These are phyloP conservation scores for Peronospora farinosa DNA, from an alignment of 352 stramenopile genomes.

Conservation along the genomic window DNA sequence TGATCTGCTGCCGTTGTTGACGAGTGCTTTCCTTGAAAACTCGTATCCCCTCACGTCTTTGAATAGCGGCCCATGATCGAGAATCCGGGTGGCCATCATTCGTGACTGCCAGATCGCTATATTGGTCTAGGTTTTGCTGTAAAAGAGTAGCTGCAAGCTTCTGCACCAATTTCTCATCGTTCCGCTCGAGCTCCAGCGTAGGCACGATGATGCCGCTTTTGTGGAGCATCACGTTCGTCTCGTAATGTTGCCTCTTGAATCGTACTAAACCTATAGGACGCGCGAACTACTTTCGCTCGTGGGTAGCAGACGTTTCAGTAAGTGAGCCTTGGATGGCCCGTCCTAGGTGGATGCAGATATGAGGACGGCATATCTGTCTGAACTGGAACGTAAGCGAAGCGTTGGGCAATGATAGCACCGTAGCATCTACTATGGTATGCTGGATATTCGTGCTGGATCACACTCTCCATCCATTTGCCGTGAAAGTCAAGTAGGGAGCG, in stretches of 20 bases:
- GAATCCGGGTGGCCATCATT: constrained; percentile 31
- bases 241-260: constrained; percentile 10
- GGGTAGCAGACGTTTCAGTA: constrained; percentile 11
- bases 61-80: constrained; percentile 23
- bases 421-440: background rate
- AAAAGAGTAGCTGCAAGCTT: constrained; percentile 26
- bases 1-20: constrained; percentile 24
- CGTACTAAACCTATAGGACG: background rate
- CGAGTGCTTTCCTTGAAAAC: constrained; percentile 35
- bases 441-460: constrained; percentile 1
- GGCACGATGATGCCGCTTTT: constrained; percentile 27
- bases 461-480: constrained; percentile 5
- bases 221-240: constrained; percentile 12
- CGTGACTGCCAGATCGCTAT: constrained; percentile 20
- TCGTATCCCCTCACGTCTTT: constrained; percentile 26
- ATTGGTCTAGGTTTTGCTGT: constrained; percentile 28
- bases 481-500: constrained; percentile 16
- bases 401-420: constrained; percentile 12
- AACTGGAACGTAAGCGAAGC: constrained; percentile 25
- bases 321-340: constrained; percentile 12
- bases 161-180: constrained; percentile 28
- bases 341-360: constrained; percentile 11
- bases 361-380: constrained; percentile 4
- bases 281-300: background rate
- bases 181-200: constrained; percentile 20